Conservation (phyloP, 495 filamentous ascomycete species). For the Clavariopsis aquatica region DNA sequence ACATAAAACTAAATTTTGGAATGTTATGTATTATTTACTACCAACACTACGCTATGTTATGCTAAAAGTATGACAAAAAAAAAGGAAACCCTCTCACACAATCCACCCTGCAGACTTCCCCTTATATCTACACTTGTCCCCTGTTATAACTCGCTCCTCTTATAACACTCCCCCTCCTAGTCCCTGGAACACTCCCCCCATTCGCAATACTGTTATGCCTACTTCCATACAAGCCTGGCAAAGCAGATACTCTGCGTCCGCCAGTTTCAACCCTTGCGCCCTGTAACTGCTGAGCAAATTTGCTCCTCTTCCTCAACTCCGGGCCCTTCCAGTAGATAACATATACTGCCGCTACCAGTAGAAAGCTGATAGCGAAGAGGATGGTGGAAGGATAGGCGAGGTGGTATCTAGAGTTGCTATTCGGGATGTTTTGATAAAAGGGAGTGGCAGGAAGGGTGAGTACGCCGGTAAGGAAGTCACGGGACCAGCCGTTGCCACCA, state of each 20-base stretch:
- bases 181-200: neutral
- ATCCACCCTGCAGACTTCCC: too few relatives aligned
- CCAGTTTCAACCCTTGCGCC: slow-evolving; percentile 6
- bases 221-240: slow-evolving; percentile 20
- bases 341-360: slow-evolving; percentile 73
- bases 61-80: too few relatives aligned
- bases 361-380: slow-evolving; percentile 65
- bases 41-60: too few relatives aligned
- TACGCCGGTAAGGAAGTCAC: slow-evolving; percentile 70
- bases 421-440: slow-evolving; percentile 57
- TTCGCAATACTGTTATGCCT: slow-evolving; percentile 17
- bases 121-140: too few relatives aligned
- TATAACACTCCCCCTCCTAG: slow-evolving; percentile 16
- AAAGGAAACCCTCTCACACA: too few relatives aligned
- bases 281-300: slow-evolving; percentile 63
- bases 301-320: slow-evolving; percentile 63
- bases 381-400: slow-evolving; percentile 72
- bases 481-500: slow-evolving; percentile 71
- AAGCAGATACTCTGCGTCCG: slow-evolving; percentile 20
- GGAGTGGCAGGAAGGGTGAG: slow-evolving; percentile 62
- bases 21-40: too few relatives aligned
- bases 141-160: slow-evolving; percentile 3
- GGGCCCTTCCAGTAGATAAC: slow-evolving; percentile 78
- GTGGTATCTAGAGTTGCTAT: slow-evolving; percentile 55
- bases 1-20: too few relatives aligned